Conservation (phyloP, 768 basidiomycete species). For the Hypholoma fasciculare region DNA sequence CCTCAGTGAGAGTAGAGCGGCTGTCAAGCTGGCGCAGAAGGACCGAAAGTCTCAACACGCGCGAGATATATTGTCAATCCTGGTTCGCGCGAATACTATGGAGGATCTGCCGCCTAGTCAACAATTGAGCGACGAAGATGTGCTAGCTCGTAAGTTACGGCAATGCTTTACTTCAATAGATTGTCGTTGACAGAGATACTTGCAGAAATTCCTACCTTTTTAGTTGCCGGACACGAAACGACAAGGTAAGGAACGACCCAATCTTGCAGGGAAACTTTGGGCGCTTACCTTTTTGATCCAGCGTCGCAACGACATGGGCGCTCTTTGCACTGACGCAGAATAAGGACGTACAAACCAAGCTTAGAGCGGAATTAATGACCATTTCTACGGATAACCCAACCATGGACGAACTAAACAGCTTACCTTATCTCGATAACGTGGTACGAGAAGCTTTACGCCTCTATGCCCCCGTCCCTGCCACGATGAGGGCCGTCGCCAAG, state of each 20-base stretch:
- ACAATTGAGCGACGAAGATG: slow-evolving; percentile 56
- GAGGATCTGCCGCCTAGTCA: slow-evolving; percentile 53
- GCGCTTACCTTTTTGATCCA: slow-evolving; percentile 9
- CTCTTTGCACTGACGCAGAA: slow-evolving; percentile 53
- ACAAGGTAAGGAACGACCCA: slow-evolving; percentile 32
- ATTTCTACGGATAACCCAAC: slow-evolving; percentile 56
- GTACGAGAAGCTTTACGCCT: slow-evolving; percentile 60
- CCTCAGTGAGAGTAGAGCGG: slow-evolving; percentile 44
- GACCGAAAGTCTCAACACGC: slow-evolving; percentile 20
- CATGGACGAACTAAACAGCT: slow-evolving; percentile 65
- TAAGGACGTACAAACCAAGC: slow-evolving; percentile 47
- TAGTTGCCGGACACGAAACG: slow-evolving; percentile 55
- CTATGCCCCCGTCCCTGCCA: slow-evolving; percentile 49
- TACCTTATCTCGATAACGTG: slow-evolving; percentile 68
- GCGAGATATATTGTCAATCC: slow-evolving; percentile 56
- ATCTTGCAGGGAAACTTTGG: background rate
- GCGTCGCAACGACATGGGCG: slow-evolving; percentile 54
- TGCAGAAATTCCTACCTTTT: slow-evolving; percentile 54
- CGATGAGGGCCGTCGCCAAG: slow-evolving; percentile 41
- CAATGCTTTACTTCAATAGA: too few relatives aligned
- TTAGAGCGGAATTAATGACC: slow-evolving; percentile 55
- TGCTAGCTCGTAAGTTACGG: slow-evolving; percentile 41
- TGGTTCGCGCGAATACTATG: slow-evolving; percentile 61
- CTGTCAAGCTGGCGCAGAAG: slow-evolving; percentile 21
- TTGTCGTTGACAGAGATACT: background rate